Evolutionary conservation across 2,329 filamentous ascomycete genomes (phyloP).

Genomic region (Knufia fluminis): DNA sequence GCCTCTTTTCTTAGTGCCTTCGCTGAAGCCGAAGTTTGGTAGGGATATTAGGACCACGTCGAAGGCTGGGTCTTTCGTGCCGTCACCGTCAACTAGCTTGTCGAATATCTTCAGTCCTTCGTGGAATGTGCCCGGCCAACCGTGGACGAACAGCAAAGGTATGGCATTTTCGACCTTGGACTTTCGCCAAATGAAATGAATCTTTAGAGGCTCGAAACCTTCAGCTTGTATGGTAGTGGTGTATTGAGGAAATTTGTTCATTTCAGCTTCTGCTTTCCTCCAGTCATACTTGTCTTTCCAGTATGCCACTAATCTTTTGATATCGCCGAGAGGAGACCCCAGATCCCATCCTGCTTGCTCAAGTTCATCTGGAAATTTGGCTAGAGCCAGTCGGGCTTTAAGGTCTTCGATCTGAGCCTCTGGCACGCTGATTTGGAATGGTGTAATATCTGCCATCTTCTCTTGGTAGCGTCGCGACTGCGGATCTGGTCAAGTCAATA

Average conservation of each 20-base stretch:
- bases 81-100: conserved; percentile 24
- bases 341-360: conserved; percentile 33
- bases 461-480: background rate
- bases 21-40: conserved; percentile 13
- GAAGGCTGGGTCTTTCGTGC: conserved; percentile 12
- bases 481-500: conserved; percentile 14
- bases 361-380: conserved; percentile 34
- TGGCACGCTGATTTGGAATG: conserved; percentile 29
- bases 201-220: conserved; percentile 30
- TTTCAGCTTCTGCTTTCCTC: conserved; percentile 28
- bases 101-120: conserved; percentile 34
- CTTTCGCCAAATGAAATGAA: conserved; percentile 32
- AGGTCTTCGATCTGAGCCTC: conserved; percentile 28
- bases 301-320: conserved; percentile 29
- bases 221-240: conserved; percentile 30
- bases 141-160: conserved; percentile 18
- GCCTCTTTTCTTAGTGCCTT: conserved; percentile 35
- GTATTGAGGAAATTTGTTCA: conserved; percentile 32
- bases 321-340: conserved; percentile 30
- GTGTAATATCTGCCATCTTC: conserved; percentile 16
- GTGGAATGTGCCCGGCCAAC: conserved; percentile 19
- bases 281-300: conserved; percentile 32
- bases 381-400: conserved; percentile 28
- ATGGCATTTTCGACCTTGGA: conserved; percentile 19
- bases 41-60: conserved; percentile 18